A percentile compares a stretch with the other conserved stretches of the same genome.
Conservation (phyloP, 192 early-diverging fungal species). For the Entomortierella chlamydospora region DNA sequence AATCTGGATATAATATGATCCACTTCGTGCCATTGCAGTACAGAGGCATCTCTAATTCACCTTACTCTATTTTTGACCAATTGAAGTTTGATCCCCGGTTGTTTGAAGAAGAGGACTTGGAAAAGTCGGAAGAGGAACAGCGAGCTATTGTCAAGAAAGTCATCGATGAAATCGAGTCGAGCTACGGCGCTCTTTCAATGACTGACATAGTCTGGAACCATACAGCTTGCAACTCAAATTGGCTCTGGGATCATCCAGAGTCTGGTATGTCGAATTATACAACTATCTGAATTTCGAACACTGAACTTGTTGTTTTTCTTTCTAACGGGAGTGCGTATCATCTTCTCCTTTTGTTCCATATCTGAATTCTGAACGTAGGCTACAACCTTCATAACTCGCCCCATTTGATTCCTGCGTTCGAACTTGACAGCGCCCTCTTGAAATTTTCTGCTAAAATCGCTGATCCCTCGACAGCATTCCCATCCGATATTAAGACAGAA, state of each 20-base stretch:
- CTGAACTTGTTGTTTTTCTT: too few relatives aligned
- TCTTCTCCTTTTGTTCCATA: too few relatives aligned
- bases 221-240: conserved; percentile 93
- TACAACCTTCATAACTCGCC: conserved; percentile 96
- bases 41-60: conserved; percentile 93
- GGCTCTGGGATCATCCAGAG: conserved; percentile 96
- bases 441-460: conserved; percentile 73
- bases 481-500: conserved; percentile 69
- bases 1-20: conserved; percentile 96
- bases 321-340: too few relatives aligned
- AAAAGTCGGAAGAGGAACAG: conserved; percentile 69
- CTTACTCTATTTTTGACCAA: conserved; percentile 98
- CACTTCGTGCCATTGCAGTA: conserved; percentile 96
- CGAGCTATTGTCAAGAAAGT: conserved; percentile 65
- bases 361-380: conserved; percentile 60
- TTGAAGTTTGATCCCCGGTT: conserved; percentile 89
- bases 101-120: conserved; percentile 70
- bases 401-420: conserved; percentile 91
- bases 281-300: conserved; percentile 11
- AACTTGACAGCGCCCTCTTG: conserved; percentile 90
- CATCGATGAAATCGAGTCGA: conserved; percentile 68
- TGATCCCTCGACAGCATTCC: conserved; percentile 53
- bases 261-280: conserved; percentile 65
- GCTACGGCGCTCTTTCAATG: conserved; percentile 79
- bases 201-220: conserved; percentile 99